These are phyloP conservation scores for Stagonosporopsis rhizophila DNA, from an alignment of 2,329 filamentous ascomycete species.

Conservation along the genomic window DNA sequence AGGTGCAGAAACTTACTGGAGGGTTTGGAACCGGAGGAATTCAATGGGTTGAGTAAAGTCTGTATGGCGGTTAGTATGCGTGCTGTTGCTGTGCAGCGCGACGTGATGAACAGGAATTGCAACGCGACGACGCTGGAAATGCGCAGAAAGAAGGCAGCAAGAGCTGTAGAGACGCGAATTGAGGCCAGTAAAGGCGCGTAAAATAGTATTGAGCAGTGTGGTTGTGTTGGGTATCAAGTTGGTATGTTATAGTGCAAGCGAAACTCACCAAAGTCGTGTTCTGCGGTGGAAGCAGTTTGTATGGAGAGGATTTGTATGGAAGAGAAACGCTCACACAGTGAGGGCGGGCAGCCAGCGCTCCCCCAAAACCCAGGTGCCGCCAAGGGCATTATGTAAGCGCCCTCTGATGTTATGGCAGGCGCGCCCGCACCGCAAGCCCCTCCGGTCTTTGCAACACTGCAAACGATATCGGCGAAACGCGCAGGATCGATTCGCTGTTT, in stretches of 20 bases:
- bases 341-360: not conserved
- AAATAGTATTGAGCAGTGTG: constrained; percentile 40
- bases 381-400: constrained; percentile 14
- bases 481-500: not conserved
- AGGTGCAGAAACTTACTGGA: constrained; percentile 40
- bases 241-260: constrained; percentile 31
- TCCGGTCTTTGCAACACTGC: constrained; percentile 22
- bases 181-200: constrained; percentile 42
- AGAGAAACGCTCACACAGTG: constrained; percentile 21
- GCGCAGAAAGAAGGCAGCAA: constrained; percentile 38
- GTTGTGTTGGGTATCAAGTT: constrained; percentile 28
- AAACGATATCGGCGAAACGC: constrained; percentile 15
- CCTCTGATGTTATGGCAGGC: constrained; percentile 20
- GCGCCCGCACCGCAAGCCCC: constrained; percentile 18
- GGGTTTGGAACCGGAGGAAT: constrained; percentile 25
- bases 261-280: constrained; percentile 44
- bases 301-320: constrained; percentile 33
- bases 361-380: constrained; percentile 8
- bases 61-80: constrained; percentile 44
- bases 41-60: constrained; percentile 34
- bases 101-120: constrained; percentile 41
- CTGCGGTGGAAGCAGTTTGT: constrained; percentile 31
- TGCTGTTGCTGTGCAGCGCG: constrained; percentile 24
- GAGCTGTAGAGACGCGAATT: constrained; percentile 35
- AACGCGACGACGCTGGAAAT: constrained; percentile 40